phyloP scores from a whole-genome alignment of 1,284 basidiomycete species.

The Tetrapyrgos nigripes region DNA sequence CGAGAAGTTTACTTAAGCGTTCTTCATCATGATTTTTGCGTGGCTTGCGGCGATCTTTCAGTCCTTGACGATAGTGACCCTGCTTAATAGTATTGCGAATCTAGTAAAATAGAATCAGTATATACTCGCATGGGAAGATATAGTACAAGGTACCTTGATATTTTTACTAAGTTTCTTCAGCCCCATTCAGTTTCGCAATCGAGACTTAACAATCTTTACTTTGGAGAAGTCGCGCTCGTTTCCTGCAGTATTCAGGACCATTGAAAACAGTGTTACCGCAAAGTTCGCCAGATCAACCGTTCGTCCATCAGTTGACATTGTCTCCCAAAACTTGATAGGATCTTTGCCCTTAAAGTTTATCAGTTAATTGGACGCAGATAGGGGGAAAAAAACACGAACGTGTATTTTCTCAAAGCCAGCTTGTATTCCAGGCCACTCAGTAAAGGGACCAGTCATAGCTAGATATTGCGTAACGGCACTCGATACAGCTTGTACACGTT shows the following conservation, averaged over 20 bases:
- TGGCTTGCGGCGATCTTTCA: background rate
- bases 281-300: slow-evolving; percentile 25
- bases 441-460: too few relatives aligned
- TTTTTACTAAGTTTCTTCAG: slow-evolving; percentile 23
- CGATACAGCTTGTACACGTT: background rate
- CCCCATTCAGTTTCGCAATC: slow-evolving; percentile 19
- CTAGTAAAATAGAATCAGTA: background rate
- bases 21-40: slow-evolving; percentile 3
- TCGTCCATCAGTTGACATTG: slow-evolving; percentile 10
- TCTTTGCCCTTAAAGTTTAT: slow-evolving; percentile 22
- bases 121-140: background rate
- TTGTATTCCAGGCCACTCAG: too few relatives aligned
- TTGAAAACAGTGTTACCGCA: slow-evolving; percentile 21
- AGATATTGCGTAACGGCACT: background rate
- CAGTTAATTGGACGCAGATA: background rate
- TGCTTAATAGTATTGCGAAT: background rate
- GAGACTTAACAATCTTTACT: slow-evolving; percentile 25
- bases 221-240: slow-evolving; percentile 25
- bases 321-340: slow-evolving; percentile 27
- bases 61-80: background rate
- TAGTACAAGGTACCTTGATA: slow-evolving; percentile 9
- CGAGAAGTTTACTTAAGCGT: background rate
- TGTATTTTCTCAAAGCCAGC: background rate
- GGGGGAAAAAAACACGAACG: too few relatives aligned
- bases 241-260: slow-evolving; percentile 29